Evolutionary conservation across 2,329 filamentous ascomycete genomes (phyloP).

Genomic region (Aureobasidium mangrovei): DNA sequence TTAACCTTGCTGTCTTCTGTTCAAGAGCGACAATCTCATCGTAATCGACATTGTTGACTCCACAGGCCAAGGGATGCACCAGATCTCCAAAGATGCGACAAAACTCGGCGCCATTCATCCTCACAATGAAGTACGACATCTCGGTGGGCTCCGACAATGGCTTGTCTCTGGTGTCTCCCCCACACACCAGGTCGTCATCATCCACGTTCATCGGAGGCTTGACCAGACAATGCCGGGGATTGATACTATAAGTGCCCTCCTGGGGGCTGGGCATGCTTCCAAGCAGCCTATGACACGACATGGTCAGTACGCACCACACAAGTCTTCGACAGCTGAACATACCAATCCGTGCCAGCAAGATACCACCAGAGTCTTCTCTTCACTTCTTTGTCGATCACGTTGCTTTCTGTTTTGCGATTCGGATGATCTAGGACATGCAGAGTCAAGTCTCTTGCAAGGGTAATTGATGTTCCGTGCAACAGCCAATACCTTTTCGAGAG

Average conservation of each 20-base stretch:
- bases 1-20: slow-evolving; percentile 16
- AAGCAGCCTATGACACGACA: slow-evolving; percentile 26
- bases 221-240: slow-evolving; percentile 35
- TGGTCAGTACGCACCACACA: background rate
- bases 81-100: slow-evolving; percentile 35
- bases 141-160: slow-evolving; percentile 32
- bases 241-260: slow-evolving; percentile 36
- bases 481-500: slow-evolving; percentile 12
- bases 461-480: slow-evolving; percentile 19
- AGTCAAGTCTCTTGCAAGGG: slow-evolving; percentile 20
- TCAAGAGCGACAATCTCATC: slow-evolving; percentile 18
- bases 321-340: background rate
- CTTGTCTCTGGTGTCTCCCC: slow-evolving; percentile 19
- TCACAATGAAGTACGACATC: slow-evolving; percentile 38
- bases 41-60: slow-evolving; percentile 16
- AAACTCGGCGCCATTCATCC: slow-evolving; percentile 33
- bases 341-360: slow-evolving; percentile 23
- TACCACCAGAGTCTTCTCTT: slow-evolving; percentile 25
- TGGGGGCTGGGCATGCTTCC: slow-evolving; percentile 35
- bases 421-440: slow-evolving; percentile 20
- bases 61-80: background rate
- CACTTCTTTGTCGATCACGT: slow-evolving; percentile 21
- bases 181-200: slow-evolving; percentile 29
- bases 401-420: background rate
- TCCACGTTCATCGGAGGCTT: slow-evolving; percentile 35